Evolutionary conservation across 106 monocot genomes (phyloP).

Genomic region (Hemerocallis citrina): DNA sequence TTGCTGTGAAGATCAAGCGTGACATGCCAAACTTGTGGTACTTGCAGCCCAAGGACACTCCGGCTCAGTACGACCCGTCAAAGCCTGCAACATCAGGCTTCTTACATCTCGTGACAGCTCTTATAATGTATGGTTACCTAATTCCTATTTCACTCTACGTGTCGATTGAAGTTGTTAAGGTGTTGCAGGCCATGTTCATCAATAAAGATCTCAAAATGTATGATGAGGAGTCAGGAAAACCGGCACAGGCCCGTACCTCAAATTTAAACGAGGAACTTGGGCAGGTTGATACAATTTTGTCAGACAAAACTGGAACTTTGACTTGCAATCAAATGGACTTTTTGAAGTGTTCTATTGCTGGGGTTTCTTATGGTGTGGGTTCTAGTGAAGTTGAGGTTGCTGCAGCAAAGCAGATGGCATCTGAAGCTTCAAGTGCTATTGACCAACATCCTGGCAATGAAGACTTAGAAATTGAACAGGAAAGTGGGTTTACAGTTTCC

Average conservation of each 20-base stretch:
- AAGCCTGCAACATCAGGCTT: conserved; percentile 53
- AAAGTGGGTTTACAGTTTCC: conserved; percentile 23
- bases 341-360: conserved; percentile 91
- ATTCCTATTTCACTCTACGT: conserved; percentile 95
- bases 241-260: conserved; percentile 86
- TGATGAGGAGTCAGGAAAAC: conserved; percentile 71
- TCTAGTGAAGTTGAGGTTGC: conserved; percentile 93
- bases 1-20: conserved; percentile 64
- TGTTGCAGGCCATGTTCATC: conserved; percentile 91
- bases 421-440: conserved; percentile 22
- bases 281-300: conserved; percentile 87
- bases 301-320: conserved; percentile 94
- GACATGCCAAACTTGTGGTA: conserved; percentile 92
- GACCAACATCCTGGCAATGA: not conserved
- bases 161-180: conserved; percentile 91
- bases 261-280: conserved; percentile 96
- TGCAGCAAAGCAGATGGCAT: conserved; percentile 71
- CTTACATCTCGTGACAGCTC: conserved; percentile 83
- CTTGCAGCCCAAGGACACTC: conserved; percentile 38
- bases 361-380: conserved; percentile 72
- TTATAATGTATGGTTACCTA: conserved; percentile 93
- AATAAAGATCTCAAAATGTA: conserved; percentile 89
- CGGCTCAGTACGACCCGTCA: conserved; percentile 47
- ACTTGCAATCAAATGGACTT: conserved; percentile 99
- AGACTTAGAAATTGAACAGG: conserved; percentile 41